Evolutionary conservation across 345 rosid genomes (phyloP).

Genomic region (Bruguiera sexangula): DNA sequence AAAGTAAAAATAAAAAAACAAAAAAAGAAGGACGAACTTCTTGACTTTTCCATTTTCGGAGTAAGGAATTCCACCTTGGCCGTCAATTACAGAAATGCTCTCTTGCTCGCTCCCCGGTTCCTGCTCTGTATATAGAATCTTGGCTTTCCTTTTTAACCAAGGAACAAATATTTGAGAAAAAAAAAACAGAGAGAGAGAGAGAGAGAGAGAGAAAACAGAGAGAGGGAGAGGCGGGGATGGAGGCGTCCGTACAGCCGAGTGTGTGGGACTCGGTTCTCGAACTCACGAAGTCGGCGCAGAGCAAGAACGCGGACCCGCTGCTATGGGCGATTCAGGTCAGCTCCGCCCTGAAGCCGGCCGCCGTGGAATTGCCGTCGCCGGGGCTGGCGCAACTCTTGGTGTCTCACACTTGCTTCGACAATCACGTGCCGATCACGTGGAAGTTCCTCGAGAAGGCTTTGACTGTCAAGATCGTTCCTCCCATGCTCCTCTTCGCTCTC

Average conservation of each 20-base stretch:
- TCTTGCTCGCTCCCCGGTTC: no score
- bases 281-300: constrained; percentile 63
- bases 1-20: no score
- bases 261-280: constrained; percentile 68
- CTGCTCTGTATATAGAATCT: no score
- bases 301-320: constrained; percentile 60
- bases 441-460: constrained; percentile 90
- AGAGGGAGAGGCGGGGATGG: constrained; percentile 21
- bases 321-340: constrained; percentile 74
- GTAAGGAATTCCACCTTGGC: no score
- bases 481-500: constrained; percentile 78
- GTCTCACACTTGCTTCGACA: constrained; percentile 87
- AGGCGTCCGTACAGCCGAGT: constrained; percentile 30
- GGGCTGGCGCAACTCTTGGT: constrained; percentile 75
- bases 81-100: no score
- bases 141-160: no score
- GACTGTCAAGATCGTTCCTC: constrained; percentile 58
- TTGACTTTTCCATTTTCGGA: no score
- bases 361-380: constrained; percentile 61
- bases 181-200: not conserved
- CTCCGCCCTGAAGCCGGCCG: constrained; percentile 52
- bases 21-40: no score
- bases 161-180: no score
- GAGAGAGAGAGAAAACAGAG: no score
- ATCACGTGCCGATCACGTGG: constrained; percentile 85